Evolutionary conservation across 78 protist genomes (phyloP).

Genomic region (Neovahlkampfia damariscottae): DNA sequence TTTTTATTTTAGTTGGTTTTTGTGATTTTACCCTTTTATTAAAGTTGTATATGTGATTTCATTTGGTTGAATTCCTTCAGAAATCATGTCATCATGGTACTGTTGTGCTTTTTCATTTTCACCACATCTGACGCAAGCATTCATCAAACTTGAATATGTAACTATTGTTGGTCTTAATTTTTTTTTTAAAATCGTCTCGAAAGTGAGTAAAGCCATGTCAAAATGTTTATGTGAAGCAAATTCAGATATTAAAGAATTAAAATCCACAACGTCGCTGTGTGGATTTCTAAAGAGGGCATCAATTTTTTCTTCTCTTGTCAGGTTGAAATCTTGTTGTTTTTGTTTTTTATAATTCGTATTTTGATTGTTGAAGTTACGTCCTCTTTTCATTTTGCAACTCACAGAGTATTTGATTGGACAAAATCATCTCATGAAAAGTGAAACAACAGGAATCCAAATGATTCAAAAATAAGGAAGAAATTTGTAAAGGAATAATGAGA

Average conservation of each 20-base stretch:
- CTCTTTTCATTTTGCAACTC: no score
- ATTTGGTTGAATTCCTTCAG: not conserved
- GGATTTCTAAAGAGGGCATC: not conserved
- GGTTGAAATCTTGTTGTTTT: no score
- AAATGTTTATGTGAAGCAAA: not conserved
- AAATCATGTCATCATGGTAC: not conserved
- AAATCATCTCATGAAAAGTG: no score
- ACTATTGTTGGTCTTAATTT: not conserved
- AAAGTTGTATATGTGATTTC: conserved; percentile 39
- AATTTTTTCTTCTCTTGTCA: no score
- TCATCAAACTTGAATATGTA: not conserved
- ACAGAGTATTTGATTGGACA: no score
- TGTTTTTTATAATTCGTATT: no score
- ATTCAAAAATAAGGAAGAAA: no score
- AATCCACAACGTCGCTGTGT: not conserved
- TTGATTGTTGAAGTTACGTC: no score
- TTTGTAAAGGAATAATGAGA: no score
- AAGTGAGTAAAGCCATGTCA: not conserved
- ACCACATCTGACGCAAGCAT: conserved; percentile 9
- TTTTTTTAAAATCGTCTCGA: not conserved
- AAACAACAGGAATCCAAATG: no score
- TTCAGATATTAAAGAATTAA: not conserved
- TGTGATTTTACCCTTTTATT: conserved; percentile 40
- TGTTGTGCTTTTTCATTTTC: not conserved
- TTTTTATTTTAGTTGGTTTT: no score